These are phyloP conservation scores for Allium cepa DNA, from an alignment of 106 monocot species.

Conservation along the genomic window DNA sequence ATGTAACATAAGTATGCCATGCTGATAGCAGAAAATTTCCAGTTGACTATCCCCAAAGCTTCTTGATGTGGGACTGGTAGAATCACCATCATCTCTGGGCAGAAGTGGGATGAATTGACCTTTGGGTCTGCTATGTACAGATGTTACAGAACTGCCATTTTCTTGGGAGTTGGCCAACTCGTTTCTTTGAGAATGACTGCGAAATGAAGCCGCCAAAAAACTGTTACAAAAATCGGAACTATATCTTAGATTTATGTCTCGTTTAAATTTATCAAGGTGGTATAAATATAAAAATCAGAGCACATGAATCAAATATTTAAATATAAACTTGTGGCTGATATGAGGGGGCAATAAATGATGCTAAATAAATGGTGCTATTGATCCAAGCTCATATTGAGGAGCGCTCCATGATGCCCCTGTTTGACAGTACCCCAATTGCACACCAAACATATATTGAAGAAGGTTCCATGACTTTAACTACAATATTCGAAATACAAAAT, in stretches of 20 bases:
- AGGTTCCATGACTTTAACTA: no score
- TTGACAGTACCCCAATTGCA: no score
- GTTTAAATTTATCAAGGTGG: no score
- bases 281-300: no score
- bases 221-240: slow-evolving; percentile 54
- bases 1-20: slow-evolving; percentile 85
- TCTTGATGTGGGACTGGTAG: slow-evolving; percentile 49
- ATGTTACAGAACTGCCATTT: slow-evolving; percentile 10
- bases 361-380: no score
- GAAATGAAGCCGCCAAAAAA: slow-evolving; percentile 93
- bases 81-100: slow-evolving; percentile 41
- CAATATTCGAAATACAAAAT: no score
- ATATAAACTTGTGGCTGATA: no score
- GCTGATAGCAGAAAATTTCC: slow-evolving; percentile 73
- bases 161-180: slow-evolving; percentile 25
- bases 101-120: slow-evolving; percentile 34
- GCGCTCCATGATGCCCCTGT: no score
- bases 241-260: slow-evolving; percentile 12
- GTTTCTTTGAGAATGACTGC: slow-evolving; percentile 63
- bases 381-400: no score
- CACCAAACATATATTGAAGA: no score
- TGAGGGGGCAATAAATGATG: no score
- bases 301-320: no score
- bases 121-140: slow-evolving; percentile 17
- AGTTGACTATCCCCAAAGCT: slow-evolving; percentile 71